Evolutionary conservation across 2,329 filamentous ascomycete genomes (phyloP), one percentile per base, ranked within the genome.

Genomic region (Botrytis tulipae): DNA sequence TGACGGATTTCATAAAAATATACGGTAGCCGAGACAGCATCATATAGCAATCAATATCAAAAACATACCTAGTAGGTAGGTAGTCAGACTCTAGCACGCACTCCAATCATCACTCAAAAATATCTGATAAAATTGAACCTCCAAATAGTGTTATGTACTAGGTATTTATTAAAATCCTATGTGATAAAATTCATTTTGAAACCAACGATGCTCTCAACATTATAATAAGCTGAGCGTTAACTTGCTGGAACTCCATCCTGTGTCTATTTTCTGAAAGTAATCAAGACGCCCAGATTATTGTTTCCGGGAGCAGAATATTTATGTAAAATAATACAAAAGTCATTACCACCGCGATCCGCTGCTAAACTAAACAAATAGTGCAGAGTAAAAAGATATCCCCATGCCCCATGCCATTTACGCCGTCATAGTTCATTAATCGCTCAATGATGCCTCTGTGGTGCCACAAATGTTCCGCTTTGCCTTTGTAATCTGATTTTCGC

Each of bases 401-500:
- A 70, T 73, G 76, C 73, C 40, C 76, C 69, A 74, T 71, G 60
- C 76, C 76, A 75, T 57, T 65, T 75, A 79, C 79, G 79, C 78
- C 78, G 75, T 79, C 78, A 76, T 81, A 74, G 71, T 75, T 75
- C 78, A 77, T 79, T 75, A 76, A 77, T 75, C 73, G 74, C 62
- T 77, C 71, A 80, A 54, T 78, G 76, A 60, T 76, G 78, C n/a
- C 79, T 73, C 62, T 76, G 74, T 25, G 73, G 72, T 57, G 74
- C 75, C 12, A 74, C 57, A 62, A 62, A 71, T 66, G 59, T 77
- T 59, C 74, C 71, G 70, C 77, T 74, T 72, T 78, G 74, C 68
- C 80, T 77, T 71, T 80, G 77, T 48, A 79, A 25, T 59, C 88
- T 85, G 74, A 91, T 91, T 81, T 90, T 90, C 60, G 88, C 86